Conservation (phyloP, 768 basidiomycete species). For the Chalciporus sphaerocephalus region DNA sequence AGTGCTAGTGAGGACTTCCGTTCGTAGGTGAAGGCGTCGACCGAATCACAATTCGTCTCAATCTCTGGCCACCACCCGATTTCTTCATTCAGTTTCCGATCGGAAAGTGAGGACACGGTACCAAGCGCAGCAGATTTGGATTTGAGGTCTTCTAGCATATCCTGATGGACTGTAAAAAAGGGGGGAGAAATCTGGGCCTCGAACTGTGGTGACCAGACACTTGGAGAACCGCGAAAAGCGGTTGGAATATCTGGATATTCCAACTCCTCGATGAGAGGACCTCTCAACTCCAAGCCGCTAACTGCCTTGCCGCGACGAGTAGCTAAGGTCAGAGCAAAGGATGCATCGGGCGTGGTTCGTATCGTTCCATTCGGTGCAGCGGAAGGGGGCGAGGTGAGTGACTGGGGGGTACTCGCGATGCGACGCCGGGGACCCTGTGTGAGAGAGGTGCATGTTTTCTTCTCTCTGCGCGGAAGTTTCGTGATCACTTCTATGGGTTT, state of each 20-base stretch:
- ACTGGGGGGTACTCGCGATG: slow-evolving; percentile 2
- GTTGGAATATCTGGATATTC: slow-evolving; percentile 42
- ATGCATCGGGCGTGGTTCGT: slow-evolving; percentile 9
- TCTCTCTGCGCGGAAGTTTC: slow-evolving; percentile 6
- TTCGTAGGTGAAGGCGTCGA: slow-evolving; percentile 32
- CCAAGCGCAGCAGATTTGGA: slow-evolving; percentile 30
- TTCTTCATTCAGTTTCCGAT: slow-evolving; percentile 1
- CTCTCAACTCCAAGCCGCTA: slow-evolving; percentile 26
- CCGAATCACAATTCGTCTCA: slow-evolving; percentile 2
- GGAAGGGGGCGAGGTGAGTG: slow-evolving; percentile 1
- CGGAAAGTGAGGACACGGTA: slow-evolving; percentile 12
- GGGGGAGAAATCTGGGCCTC: slow-evolving; percentile 10
- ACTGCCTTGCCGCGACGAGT: slow-evolving; percentile 37
- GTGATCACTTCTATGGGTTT: slow-evolving; percentile 10
- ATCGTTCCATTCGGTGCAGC: neutral
- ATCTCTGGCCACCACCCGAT: neutral
- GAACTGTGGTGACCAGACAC: slow-evolving; percentile 30
- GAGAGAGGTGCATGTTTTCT: neutral
- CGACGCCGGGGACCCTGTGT: neutral
- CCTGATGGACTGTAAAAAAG: slow-evolving; percentile 29
- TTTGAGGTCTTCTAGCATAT: slow-evolving; percentile 36
- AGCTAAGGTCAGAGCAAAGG: slow-evolving; percentile 38
- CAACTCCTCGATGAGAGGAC: slow-evolving; percentile 13
- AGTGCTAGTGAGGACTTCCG: slow-evolving; percentile 36
- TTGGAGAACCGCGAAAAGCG: slow-evolving; percentile 38